These are phyloP conservation scores for Dioscorea dumetorum DNA, from an alignment of 106 monocot species.

Conservation along the genomic window DNA sequence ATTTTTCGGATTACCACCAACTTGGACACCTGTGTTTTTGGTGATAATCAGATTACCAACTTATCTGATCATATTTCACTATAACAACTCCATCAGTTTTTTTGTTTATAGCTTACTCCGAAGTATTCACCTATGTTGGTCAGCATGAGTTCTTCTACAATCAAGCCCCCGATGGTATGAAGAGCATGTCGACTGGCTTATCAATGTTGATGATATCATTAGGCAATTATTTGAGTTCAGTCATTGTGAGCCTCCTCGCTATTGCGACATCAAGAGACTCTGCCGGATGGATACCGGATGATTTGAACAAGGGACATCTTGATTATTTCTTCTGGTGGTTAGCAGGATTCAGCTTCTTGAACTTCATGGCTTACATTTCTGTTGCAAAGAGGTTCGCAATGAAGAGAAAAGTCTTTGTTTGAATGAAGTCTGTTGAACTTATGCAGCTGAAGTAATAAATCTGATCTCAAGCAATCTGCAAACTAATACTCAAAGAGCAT, in stretches of 20 bases:
- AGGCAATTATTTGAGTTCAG: conserved; percentile 41
- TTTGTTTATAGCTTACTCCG: conserved; percentile 27
- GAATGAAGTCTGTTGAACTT: too few species aligned
- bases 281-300: conserved; percentile 41
- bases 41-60: too few species aligned
- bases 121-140: conserved; percentile 31
- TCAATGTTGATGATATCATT: conserved; percentile 28
- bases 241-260: conserved; percentile 22
- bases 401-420: background rate
- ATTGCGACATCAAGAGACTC: background rate
- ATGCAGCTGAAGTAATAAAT: too few species aligned
- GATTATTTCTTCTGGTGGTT: conserved; percentile 41
- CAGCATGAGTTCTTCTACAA: conserved; percentile 65
- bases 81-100: conserved; percentile 53
- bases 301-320: conserved; percentile 47
- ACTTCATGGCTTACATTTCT: conserved; percentile 19
- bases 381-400: conserved; percentile 12
- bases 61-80: too few species aligned
- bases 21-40: too few species aligned
- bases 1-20: too few species aligned
- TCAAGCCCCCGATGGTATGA: conserved; percentile 44
- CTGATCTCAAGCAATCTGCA: too few species aligned
- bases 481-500: too few species aligned
- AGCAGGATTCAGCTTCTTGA: conserved; percentile 7
- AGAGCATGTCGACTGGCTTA: conserved; percentile 31